phyloP scores from a whole-genome alignment of 2,329 filamentous ascomycete genomes.

The Paraphaeosphaeria sporulosa region DNA sequence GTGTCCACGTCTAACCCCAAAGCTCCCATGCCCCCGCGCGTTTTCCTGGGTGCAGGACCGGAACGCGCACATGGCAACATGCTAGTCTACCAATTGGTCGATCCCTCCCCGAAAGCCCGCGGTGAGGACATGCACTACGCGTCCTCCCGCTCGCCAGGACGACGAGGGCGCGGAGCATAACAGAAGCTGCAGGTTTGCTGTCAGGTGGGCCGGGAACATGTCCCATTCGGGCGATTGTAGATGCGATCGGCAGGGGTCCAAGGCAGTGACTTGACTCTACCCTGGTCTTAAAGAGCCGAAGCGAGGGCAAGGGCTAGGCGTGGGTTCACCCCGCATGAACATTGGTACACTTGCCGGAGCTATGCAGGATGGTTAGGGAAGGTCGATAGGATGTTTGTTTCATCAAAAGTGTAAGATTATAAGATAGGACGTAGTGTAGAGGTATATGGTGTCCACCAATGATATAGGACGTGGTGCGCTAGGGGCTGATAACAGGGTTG shows the following conservation, averaged over 20 bases:
- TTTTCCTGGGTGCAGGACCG: too few relatives aligned
- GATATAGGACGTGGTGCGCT: not conserved
- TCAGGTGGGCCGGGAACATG: slow-evolving; percentile 10
- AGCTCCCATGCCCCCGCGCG: not conserved
- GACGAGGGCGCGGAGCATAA: not conserved
- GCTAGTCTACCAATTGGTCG: not conserved
- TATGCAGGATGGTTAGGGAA: not conserved
- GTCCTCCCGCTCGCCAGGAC: slow-evolving; percentile 8
- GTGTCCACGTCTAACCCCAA: not conserved
- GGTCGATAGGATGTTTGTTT: slow-evolving; percentile 15
- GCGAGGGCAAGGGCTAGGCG: slow-evolving; percentile 13
- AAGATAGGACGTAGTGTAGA: not conserved
- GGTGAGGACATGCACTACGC: not conserved
- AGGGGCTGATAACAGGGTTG: not conserved
- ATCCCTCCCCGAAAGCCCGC: not conserved
- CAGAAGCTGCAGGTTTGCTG: not conserved
- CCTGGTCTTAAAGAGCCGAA: not conserved
- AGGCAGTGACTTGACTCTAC: not conserved
- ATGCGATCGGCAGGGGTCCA: slow-evolving; percentile 2
- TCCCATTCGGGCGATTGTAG: not conserved
- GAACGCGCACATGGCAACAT: not conserved
- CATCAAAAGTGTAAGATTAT: not conserved
- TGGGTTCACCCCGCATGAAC: slow-evolving; percentile 13
- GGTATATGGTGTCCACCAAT: not conserved
- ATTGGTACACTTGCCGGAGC: slow-evolving; percentile 17